Evolutionary conservation across 768 basidiomycete genomes (phyloP).

Genomic region (Suillus placidus): DNA sequence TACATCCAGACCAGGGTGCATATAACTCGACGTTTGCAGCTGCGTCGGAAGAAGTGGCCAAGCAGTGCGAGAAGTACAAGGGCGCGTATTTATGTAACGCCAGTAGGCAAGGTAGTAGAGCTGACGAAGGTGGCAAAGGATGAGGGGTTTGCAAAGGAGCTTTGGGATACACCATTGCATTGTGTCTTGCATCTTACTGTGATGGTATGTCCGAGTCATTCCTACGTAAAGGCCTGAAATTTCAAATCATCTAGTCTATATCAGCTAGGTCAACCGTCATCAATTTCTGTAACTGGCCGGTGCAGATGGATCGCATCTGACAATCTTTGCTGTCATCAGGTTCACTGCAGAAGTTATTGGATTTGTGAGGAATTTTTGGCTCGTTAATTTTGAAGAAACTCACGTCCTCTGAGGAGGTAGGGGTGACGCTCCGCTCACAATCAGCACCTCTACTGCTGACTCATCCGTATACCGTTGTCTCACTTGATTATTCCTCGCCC

Average conservation of each 20-base stretch:
- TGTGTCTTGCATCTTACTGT: neutral
- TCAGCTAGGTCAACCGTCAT: neutral
- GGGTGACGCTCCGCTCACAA: too few species aligned
- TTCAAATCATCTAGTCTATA: neutral
- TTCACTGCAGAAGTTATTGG: too few species aligned
- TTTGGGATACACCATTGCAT: slow-evolving; percentile 25
- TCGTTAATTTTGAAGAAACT: too few species aligned
- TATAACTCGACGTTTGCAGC: slow-evolving; percentile 34
- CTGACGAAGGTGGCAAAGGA: slow-evolving; percentile 18
- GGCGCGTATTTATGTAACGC: slow-evolving; percentile 32
- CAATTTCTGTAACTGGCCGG: neutral
- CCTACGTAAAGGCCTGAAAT: neutral
- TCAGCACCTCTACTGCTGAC: too few species aligned
- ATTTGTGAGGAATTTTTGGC: too few species aligned
- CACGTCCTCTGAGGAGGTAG: too few species aligned
- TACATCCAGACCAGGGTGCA: slow-evolving; percentile 26
- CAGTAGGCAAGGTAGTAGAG: slow-evolving; percentile 21
- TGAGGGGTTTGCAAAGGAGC: slow-evolving; percentile 30
- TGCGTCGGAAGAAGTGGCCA: slow-evolving; percentile 25
- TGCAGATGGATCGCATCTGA: too few species aligned
- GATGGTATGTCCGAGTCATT: neutral
- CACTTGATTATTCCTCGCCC: too few species aligned
- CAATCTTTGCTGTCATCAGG: too few species aligned
- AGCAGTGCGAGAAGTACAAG: slow-evolving; percentile 27
- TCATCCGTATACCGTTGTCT: too few species aligned